Percentiles rank a stretch among this genome's conserved stretches.
Evolutionary conservation across 2,329 filamentous ascomycete genomes (phyloP).

Genomic region (Basipetospora chlamydospora): DNA sequence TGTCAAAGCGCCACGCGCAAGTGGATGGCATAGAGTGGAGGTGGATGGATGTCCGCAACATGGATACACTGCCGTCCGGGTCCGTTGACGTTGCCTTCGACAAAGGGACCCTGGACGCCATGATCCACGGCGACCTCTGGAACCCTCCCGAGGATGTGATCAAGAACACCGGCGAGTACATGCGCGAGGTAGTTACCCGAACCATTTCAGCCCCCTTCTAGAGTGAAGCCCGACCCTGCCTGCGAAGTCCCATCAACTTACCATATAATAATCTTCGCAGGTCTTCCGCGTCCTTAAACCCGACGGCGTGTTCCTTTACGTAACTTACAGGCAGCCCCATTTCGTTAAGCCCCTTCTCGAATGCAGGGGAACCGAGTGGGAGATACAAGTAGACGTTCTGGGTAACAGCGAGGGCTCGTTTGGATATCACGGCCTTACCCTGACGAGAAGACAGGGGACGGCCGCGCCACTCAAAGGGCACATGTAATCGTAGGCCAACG

Average conservation of each 20-base stretch:
- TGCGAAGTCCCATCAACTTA: too few relatives aligned
- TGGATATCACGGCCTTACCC: constrained; percentile 31
- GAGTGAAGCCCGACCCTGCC: too few relatives aligned
- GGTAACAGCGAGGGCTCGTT: constrained; percentile 26
- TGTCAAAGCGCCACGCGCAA: constrained; percentile 26
- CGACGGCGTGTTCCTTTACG: constrained; percentile 32
- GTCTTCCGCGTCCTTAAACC: constrained; percentile 33
- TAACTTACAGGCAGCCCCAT: constrained; percentile 40
- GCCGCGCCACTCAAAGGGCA: too few relatives aligned
- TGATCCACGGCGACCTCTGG: constrained; percentile 40
- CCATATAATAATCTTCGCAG: constrained; percentile 8
- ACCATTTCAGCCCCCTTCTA: too few relatives aligned
- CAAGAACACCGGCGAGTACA: constrained; percentile 31
- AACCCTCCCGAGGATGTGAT: constrained; percentile 32
- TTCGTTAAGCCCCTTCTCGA: constrained; percentile 35
- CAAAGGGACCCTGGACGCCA: constrained; percentile 39
- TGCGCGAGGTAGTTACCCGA: constrained; percentile 22
- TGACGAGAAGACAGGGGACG: too few relatives aligned
- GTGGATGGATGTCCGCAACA: constrained; percentile 34
- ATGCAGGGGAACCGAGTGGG: constrained; percentile 23
- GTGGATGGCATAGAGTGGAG: constrained; percentile 31
- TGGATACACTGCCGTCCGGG: constrained; percentile 22
- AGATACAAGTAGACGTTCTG: constrained; percentile 26
- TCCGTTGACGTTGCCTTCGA: constrained; percentile 42
- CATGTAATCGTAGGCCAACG: too few relatives aligned